These are phyloP conservation scores for Backusella sp. DNA, from an alignment of 192 early-diverging fungal genomes.

Conservation along the genomic window DNA sequence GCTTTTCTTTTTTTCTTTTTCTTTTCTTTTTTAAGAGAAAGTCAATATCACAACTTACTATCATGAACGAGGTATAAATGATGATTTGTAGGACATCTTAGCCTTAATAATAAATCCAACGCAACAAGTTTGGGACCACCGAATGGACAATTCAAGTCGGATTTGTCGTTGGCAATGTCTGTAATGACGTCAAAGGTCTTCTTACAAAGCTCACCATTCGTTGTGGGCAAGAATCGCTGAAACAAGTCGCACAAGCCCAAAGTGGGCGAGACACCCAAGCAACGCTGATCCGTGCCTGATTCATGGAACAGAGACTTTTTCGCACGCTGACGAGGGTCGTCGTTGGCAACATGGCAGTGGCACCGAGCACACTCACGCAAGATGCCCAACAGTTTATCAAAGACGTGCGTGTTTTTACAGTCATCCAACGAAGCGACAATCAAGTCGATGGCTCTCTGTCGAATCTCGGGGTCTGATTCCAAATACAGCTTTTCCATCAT, in stretches of 20 bases:
- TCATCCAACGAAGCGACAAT: constrained; percentile 38
- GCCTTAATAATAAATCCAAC: constrained; percentile 48
- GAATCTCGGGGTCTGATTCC: constrained; percentile 40
- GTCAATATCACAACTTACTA: constrained; percentile 11
- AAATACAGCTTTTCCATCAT: constrained; percentile 37
- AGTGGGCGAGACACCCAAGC: constrained; percentile 38
- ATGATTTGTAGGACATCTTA: constrained; percentile 53
- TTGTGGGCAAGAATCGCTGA: constrained; percentile 40
- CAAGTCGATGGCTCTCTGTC: constrained; percentile 35
- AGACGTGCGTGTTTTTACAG: constrained; percentile 29
- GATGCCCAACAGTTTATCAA: constrained; percentile 35
- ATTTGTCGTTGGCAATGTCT: constrained; percentile 37
- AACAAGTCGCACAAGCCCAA: constrained; percentile 48
- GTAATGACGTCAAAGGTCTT: constrained; percentile 42
- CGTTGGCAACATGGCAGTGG: constrained; percentile 20
- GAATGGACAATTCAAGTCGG: constrained; percentile 28
- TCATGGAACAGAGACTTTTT: neutral
- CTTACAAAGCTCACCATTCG: constrained; percentile 26
- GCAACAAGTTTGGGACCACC: constrained; percentile 45
- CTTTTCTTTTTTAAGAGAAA: neutral
- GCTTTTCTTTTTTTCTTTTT: neutral
- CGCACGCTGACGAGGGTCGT: neutral
- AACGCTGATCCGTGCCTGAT: constrained; percentile 13
- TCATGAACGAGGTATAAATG: constrained; percentile 42
- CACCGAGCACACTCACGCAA: constrained; percentile 41